A percentile compares a stretch with the other conserved stretches of the same genome.
These are phyloP conservation scores for Saccharomycodes ludwigii DNA, from an alignment of 805 yeast genomes.

Conservation along the genomic window DNA sequence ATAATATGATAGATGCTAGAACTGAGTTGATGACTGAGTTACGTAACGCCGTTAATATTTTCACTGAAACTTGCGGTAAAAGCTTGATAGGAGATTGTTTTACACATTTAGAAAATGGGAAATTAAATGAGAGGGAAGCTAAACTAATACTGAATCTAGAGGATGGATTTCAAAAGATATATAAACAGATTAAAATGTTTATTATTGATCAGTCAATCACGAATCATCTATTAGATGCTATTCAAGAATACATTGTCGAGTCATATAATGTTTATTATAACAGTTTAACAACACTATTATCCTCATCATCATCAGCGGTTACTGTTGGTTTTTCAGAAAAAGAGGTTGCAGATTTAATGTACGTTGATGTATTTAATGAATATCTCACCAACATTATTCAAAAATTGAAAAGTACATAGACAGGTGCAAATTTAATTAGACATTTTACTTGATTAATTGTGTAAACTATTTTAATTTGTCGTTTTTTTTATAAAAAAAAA, in stretches of 20 bases:
- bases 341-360: constrained; percentile 41
- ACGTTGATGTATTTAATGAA: constrained; percentile 45
- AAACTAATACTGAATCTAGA: constrained; percentile 39
- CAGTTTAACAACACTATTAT: no score
- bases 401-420: constrained; percentile 9
- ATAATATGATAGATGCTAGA: constrained; percentile 70
- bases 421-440: neutral
- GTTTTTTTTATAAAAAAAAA: no score
- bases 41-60: constrained; percentile 54
- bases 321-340: no score
- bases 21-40: constrained; percentile 63
- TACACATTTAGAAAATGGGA: no score
- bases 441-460: neutral
- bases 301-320: no score
- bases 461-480: no score
- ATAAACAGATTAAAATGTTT: constrained; percentile 38
- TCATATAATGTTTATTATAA: constrained; percentile 45
- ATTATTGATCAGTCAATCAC: constrained; percentile 43
- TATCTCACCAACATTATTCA: constrained; percentile 29
- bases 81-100: no score
- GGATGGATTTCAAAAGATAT: constrained; percentile 43
- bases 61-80: constrained; percentile 53
- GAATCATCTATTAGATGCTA: constrained; percentile 46
- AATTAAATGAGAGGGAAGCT: no score
- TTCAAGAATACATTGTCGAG: constrained; percentile 46